Conservation (phyloP, 768 basidiomycete species). For the Leccinum broughii region DNA sequence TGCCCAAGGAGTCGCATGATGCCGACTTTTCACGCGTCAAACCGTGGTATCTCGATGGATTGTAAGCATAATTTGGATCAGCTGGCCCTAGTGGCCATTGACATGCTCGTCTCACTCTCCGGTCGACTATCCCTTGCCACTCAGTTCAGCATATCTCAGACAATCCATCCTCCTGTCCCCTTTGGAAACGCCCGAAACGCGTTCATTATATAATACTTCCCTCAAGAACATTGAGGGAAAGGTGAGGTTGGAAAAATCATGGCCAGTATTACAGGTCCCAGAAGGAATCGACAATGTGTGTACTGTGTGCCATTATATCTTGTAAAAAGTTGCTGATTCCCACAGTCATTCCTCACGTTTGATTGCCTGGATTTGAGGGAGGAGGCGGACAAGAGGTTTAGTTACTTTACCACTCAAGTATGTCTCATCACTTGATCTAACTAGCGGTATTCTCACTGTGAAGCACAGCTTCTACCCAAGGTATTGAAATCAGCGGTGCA, state of each 20-base stretch:
- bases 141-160: conserved; percentile 80
- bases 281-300: conserved; percentile 81
- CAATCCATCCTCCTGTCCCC: conserved; percentile 87
- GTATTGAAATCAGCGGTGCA: conserved; percentile 92
- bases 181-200: conserved; percentile 87
- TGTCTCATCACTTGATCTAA: conserved; percentile 1
- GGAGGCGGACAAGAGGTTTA: conserved; percentile 86
- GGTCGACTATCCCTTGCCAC: neutral
- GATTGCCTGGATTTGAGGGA: conserved; percentile 69
- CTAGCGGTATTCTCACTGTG: neutral
- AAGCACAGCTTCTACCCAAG: conserved; percentile 69
- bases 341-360: conserved; percentile 71
- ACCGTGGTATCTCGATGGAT: conserved; percentile 95
- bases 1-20: conserved; percentile 92
- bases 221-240: conserved; percentile 88
- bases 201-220: conserved; percentile 70
- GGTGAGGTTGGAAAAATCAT: conserved; percentile 64
- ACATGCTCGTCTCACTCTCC: conserved; percentile 62
- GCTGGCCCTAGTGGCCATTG: conserved; percentile 71
- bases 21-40: conserved; percentile 97
- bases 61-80: conserved; percentile 55
- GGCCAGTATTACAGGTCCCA: conserved; percentile 75
- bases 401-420: conserved; percentile 85
- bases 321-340: conserved; percentile 1
- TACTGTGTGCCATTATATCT: conserved; percentile 1